Base-by-base conservation (phyloP, 352 stramenopile genomes). In the Pythium rishiriense region DNA sequence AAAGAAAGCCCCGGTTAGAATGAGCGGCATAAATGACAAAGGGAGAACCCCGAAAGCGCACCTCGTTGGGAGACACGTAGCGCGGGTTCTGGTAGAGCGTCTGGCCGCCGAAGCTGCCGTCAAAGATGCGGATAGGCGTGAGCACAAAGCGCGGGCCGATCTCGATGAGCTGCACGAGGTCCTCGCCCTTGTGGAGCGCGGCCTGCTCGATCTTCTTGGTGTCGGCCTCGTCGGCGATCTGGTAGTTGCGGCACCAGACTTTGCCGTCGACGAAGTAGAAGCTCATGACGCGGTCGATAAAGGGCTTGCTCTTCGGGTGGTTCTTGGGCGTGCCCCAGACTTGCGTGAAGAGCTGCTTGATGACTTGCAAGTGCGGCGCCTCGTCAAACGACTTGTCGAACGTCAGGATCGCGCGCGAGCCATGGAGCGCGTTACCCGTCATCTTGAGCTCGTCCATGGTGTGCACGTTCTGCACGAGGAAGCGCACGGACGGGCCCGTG, bases 371-470 rank as follows among this genome's bases (percentile, higher is more conserved):
- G 72, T 99, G 94, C 39, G 94, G 93, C 41, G 65, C 51, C 17
- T 83, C 73, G 51, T 98, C 90, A 61, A 98, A 98, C 12, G 81
- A 74, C 51, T 93, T 81, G 81, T 99, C 97, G 74, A 99, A 99
- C 49, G 94, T 97, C 47, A 99, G 79, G 48, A 99, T 78, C 19
- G 97, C 97, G 26, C 98, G 93, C 50, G 96, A 99, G 10, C 98
- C 98, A 35, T 91, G 94, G 62, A 99, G 92, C 58, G 96, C 98
- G 74, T 99, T 99, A 53, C 98, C 98, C 26, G 97, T 99, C 69
- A 99, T 90, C 81, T 98, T 98, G 42, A 99, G 81, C 81, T 99
- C 98, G 73, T 99, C 98, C 97, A 99, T 99, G 26, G 98, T 99
- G 82, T 99, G 97, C 64, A 99, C 94, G 74, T 99, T 99, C 41